Percentiles rank a stretch among this genome's conserved stretches.
These are phyloP conservation scores for Picea sitchensis DNA, from an alignment of 75 land plant genomes.

Conservation along the genomic window DNA sequence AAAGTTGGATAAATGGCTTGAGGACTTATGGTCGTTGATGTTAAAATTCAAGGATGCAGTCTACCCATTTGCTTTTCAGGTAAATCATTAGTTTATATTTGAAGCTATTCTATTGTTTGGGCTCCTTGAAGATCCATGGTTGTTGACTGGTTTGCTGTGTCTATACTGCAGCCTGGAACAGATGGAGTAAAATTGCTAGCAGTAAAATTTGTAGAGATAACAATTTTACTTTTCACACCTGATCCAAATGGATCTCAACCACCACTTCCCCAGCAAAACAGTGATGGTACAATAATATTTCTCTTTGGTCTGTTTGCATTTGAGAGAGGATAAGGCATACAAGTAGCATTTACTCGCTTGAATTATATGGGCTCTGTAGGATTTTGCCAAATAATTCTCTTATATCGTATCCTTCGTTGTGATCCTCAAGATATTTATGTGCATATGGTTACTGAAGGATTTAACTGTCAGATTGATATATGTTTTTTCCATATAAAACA, in stretches of 20 bases:
- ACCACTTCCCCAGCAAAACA: constrained; percentile 19
- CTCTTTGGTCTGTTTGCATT: not conserved
- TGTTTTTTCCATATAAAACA: constrained; percentile 5
- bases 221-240: constrained; percentile 71
- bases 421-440: not conserved
- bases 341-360: not conserved
- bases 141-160: not conserved
- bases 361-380: not conserved
- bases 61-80: constrained; percentile 55
- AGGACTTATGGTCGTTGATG: constrained; percentile 81
- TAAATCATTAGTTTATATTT: constrained; percentile 10
- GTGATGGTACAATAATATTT: constrained; percentile 47
- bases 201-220: constrained; percentile 83
- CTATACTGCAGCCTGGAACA: constrained; percentile 54
- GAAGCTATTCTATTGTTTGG: too few species aligned
- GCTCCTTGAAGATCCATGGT: too few species aligned
- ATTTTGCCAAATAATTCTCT: not conserved
- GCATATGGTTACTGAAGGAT: not conserved
- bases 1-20: constrained; percentile 62
- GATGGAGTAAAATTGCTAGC: constrained; percentile 74
- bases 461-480: not conserved
- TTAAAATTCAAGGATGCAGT: constrained; percentile 74
- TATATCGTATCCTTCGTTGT: not conserved
- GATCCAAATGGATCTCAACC: constrained; percentile 55
- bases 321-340: not conserved